Conservation (phyloP, 495 filamentous ascomycete species). For the Tetracladium setigerum region DNA sequence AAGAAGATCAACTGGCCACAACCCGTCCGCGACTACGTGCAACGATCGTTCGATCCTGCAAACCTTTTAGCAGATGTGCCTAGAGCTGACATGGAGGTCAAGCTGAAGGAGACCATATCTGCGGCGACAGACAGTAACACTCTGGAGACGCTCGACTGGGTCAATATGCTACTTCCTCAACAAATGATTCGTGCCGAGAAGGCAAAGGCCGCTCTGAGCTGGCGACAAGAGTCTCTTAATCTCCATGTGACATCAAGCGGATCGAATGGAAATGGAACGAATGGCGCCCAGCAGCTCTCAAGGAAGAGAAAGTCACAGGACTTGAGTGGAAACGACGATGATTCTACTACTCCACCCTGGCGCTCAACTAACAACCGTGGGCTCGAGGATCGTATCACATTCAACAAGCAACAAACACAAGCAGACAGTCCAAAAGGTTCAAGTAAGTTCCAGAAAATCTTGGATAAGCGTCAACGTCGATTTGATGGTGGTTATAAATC, state of each 20-base stretch:
- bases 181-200: constrained; percentile 73
- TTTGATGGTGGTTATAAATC: constrained; percentile 65
- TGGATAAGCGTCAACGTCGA: constrained; percentile 83
- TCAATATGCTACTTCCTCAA: constrained; percentile 76
- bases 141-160: constrained; percentile 74
- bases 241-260: constrained; percentile 7
- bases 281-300: constrained; percentile 9
- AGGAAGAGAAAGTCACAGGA: constrained; percentile 83
- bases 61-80: constrained; percentile 58
- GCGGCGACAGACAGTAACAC: constrained; percentile 61
- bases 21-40: constrained; percentile 73
- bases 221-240: constrained; percentile 22
- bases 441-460: constrained; percentile 85
- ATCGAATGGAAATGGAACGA: constrained; percentile 1
- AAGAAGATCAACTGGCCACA: constrained; percentile 69
- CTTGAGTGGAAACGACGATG: constrained; percentile 29
- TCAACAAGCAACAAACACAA: constrained; percentile 45
- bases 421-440: constrained; percentile 38
- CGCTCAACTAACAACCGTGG: constrained; percentile 54
- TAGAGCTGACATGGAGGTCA: constrained; percentile 66
- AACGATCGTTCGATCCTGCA: constrained; percentile 69
- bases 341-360: constrained; percentile 58
- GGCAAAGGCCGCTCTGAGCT: constrained; percentile 29
- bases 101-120: constrained; percentile 79
- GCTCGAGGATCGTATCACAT: constrained; percentile 71